Evolutionary conservation across 2,329 filamentous ascomycete genomes (phyloP), one percentile per base, ranked within the genome.

Genomic region (Trichoderma asperellum): DNA sequence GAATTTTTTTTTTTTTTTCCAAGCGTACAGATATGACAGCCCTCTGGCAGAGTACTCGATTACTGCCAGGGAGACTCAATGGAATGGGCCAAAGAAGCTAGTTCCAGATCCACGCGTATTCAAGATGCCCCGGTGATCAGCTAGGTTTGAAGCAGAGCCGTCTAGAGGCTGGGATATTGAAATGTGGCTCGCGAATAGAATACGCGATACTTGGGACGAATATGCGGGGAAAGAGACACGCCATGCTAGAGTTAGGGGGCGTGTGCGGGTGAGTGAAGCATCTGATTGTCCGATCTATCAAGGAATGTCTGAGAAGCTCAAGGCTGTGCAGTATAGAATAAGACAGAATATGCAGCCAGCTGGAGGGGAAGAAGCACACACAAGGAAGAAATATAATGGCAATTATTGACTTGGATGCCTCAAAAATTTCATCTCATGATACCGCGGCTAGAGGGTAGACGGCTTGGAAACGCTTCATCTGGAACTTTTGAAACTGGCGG

Each of bases 181-280:
- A 27, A 16, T 32, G 34, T 43, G 49, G 61, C 18, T 55, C 56
- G 24, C 16, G 24, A 6, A 27, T 27, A 27, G 53, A n/a, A 49
- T 58, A 56, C 35, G 10, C 27, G 34, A 66, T 29, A 12, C 16
- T 35, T 57, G 53, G 18, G 62, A 32, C 21, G 27, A 35, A 57
- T 57, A 57, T 66, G 62, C 62, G 62, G 62, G 40, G 53, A 55
- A 47, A 67, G 52, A 58, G 55, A 56, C 62, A 66, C 27, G 24
- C 16, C 27, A 49, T 47, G 37, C 24, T 40, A 18, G n/a, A 5
- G 27, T 5, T 7, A 32, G 34, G 37, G 47, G 11, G 53, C 8
- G 2, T 14, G 2, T 14, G 16, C n/a, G 10, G 4, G 1, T n/a
- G 5, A 32, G 11, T 16, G 61, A 29, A 32, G 11, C 24, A 2